A percentile compares a stretch with the other conserved stretches of the same genome.
These are phyloP conservation scores for Trametes cubensis DNA, from an alignment of 768 basidiomycete genomes.

Conservation along the genomic window DNA sequence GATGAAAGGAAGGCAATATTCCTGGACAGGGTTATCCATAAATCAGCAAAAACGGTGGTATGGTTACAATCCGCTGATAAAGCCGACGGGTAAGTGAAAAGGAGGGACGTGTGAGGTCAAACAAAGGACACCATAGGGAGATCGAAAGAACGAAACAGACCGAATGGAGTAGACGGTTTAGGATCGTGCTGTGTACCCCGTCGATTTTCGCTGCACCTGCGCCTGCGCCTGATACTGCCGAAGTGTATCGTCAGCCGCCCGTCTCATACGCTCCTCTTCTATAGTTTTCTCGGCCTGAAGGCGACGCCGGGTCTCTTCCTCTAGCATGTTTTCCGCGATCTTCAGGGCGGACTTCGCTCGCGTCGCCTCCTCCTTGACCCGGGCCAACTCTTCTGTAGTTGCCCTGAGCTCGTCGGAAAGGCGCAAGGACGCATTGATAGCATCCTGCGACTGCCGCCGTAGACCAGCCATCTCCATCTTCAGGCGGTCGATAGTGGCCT, in stretches of 20 bases:
- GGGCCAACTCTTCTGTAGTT: conserved; percentile 53
- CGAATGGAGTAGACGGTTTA: conserved; percentile 5
- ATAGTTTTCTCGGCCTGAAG: conserved; percentile 59
- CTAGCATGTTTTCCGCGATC: conserved; percentile 57
- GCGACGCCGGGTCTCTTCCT: conserved; percentile 60
- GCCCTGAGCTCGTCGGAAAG: conserved; percentile 73
- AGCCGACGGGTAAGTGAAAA: conserved; percentile 4
- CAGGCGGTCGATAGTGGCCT: conserved; percentile 59
- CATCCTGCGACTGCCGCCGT: conserved; percentile 68
- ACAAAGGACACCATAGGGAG: conserved; percentile 7
- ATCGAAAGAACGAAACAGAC: conserved; percentile 1
- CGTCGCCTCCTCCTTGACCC: conserved; percentile 53
- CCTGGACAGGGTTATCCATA: conserved; percentile 22
- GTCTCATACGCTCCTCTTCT: conserved; percentile 52
- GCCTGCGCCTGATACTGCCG: conserved; percentile 31
- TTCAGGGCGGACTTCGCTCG: conserved; percentile 57
- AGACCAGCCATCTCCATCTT: conserved; percentile 65
- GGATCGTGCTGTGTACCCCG: conserved; percentile 23
- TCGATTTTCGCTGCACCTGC: conserved; percentile 18
- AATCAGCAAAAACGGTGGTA: conserved; percentile 16
- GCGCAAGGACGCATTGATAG: conserved; percentile 62
- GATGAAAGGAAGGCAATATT: conserved; percentile 6
- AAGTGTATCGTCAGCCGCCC: conserved; percentile 54
- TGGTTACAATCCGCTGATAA: conserved; percentile 19
- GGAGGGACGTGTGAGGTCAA: background rate